These are phyloP conservation scores for Lentinula raphanica DNA, from an alignment of 768 basidiomycete genomes.

Conservation along the genomic window DNA sequence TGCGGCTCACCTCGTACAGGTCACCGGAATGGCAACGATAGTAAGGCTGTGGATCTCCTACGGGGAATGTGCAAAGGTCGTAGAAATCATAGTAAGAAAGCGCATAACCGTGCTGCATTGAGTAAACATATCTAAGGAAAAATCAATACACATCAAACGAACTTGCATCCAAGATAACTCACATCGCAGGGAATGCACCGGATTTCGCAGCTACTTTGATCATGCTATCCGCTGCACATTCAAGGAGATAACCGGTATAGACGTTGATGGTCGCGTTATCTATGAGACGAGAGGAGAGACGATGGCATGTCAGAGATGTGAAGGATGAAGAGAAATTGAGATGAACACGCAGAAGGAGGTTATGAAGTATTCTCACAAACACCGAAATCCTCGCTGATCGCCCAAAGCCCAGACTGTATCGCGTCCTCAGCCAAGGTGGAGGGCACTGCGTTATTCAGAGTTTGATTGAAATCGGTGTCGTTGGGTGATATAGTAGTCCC, in stretches of 20 bases:
- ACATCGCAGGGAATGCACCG: constrained; percentile 12
- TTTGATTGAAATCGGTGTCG: constrained; percentile 11
- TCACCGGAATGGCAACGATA: constrained; percentile 18
- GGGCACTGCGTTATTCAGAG: constrained; percentile 1
- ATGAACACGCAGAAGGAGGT: no score
- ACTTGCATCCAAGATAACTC: neutral
- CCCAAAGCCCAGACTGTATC: constrained; percentile 13
- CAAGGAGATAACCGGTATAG: constrained; percentile 8
- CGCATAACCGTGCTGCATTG: constrained; percentile 13
- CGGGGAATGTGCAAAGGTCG: constrained; percentile 14
- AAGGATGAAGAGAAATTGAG: neutral
- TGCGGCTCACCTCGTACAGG: constrained; percentile 14
- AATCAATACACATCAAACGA: neutral
- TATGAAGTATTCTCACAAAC: constrained; percentile 9
- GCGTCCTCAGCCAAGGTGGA: constrained; percentile 2
- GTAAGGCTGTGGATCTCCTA: constrained; percentile 13
- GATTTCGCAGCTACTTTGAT: constrained; percentile 9
- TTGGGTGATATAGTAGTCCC: constrained; percentile 11
- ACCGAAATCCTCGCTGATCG: constrained; percentile 2
- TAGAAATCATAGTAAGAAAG: constrained; percentile 14
- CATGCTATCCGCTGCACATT: constrained; percentile 13
- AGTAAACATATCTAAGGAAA: constrained; percentile 11
- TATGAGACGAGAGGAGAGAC: neutral
- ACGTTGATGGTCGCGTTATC: constrained; percentile 14
- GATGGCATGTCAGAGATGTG: no score